These are phyloP conservation scores for Peronospora tabacina DNA, from an alignment of 352 stramenopile genomes.

Conservation along the genomic window DNA sequence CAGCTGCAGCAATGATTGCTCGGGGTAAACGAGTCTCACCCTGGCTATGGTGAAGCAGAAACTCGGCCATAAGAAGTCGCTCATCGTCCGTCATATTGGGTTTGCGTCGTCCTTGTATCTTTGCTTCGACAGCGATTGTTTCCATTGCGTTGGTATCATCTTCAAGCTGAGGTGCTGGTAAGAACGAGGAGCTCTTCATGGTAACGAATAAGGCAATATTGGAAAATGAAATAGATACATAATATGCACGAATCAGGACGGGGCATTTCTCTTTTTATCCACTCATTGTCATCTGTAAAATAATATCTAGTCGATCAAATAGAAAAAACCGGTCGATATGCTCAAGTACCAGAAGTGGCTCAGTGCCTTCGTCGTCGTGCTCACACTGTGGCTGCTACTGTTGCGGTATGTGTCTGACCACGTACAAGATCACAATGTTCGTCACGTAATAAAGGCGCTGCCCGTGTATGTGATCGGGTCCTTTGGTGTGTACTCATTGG, in stretches of 20 bases:
- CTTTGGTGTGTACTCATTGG: conserved; percentile 70
- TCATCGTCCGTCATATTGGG: conserved; percentile 36
- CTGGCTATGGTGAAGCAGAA: conserved; percentile 31
- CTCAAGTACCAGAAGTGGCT: conserved; percentile 82
- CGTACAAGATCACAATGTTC: conserved; percentile 30
- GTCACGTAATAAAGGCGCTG: conserved; percentile 48
- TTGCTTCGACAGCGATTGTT: not conserved
- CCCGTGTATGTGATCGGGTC: conserved; percentile 63
- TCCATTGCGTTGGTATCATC: not conserved
- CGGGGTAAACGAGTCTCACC: conserved; percentile 25
- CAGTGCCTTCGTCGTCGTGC: conserved; percentile 33
- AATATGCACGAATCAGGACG: conserved; percentile 15
- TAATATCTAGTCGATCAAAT: no score
- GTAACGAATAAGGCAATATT: not conserved
- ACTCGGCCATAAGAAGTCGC: conserved; percentile 31
- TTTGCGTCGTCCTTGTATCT: conserved; percentile 15
- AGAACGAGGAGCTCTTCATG: not conserved
- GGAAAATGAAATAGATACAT: no score
- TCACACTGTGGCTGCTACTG: conserved; percentile 49
- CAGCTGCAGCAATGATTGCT: conserved; percentile 29
- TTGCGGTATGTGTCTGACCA: conserved; percentile 32
- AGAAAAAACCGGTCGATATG: conserved; percentile 27
- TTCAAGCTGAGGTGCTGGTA: conserved; percentile 4
- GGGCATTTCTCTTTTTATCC: not conserved
- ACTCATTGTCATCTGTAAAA: conserved; percentile 5